A percentile compares a stretch with the other conserved stretches of the same genome.
phyloP scores from a whole-genome alignment of 1,139 yeast genomes.

The Hanseniaspora uvarum region DNA sequence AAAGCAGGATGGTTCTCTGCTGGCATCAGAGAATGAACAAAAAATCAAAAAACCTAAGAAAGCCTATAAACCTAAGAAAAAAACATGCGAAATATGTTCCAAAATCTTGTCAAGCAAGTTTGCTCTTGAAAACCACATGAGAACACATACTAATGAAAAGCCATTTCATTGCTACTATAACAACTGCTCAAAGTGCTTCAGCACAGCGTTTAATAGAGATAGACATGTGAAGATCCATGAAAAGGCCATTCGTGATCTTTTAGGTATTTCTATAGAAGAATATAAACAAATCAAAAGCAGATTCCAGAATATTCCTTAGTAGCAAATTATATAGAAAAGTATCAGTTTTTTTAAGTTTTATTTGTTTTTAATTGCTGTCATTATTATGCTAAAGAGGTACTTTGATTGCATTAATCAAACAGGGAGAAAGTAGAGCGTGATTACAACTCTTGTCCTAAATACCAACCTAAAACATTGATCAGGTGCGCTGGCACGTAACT shows the following conservation, averaged over 20 bases:
- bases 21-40: neutral
- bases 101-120: constrained; percentile 7
- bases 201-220: constrained; percentile 14
- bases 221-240: constrained; percentile 13
- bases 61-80: neutral
- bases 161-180: constrained; percentile 6
- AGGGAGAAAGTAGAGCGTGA: too few species aligned
- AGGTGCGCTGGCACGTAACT: too few species aligned
- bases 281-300: constrained; percentile 1
- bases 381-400: too few species aligned
- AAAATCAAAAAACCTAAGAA: neutral
- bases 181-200: constrained; percentile 5
- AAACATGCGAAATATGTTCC: neutral
- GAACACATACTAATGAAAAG: constrained; percentile 14
- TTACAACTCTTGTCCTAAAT: too few species aligned
- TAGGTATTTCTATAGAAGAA: constrained; percentile 8
- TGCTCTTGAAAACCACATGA: constrained; percentile 14
- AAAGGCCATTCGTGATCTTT: neutral
- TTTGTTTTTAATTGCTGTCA: too few species aligned
- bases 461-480: too few species aligned
- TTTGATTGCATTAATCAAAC: too few species aligned
- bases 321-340: neutral
- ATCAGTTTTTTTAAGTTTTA: too few species aligned
- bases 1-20: neutral
- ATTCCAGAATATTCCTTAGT: neutral